Percentiles rank a stretch among this genome's conserved stretches.
Conservation (phyloP, 1,139 yeast genomes). For the Sugiyamaella japonica region DNA sequence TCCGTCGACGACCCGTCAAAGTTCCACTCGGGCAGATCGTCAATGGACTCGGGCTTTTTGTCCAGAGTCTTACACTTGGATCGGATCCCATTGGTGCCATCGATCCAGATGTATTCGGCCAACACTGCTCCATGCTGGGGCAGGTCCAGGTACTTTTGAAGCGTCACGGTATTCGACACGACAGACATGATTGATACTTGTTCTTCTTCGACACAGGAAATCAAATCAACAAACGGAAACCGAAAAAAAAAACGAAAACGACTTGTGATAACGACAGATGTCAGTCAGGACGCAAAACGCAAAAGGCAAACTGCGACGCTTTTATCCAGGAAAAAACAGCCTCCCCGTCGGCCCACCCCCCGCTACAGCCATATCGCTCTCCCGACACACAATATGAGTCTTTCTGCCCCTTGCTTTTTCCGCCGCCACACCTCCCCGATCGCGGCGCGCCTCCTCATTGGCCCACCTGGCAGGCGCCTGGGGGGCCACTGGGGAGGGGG, state of each 20-base stretch:
- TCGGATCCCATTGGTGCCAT: constrained; percentile 87
- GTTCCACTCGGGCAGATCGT: constrained; percentile 98
- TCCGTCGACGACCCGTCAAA: constrained; percentile 98
- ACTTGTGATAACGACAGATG: not conserved
- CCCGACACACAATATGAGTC: too few relatives aligned
- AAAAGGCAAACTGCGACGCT: constrained; percentile 11
- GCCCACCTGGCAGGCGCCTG: too few relatives aligned
- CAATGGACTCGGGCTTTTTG: constrained; percentile 67
- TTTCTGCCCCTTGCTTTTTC: too few relatives aligned
- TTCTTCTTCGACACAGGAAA: not conserved
- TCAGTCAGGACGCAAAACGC: not conserved
- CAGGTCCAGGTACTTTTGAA: constrained; percentile 78
- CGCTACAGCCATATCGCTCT: not conserved
- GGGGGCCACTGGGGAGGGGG: too few relatives aligned
- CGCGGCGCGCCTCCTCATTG: too few relatives aligned
- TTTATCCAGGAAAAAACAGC: constrained; percentile 1
- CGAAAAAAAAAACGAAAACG: not conserved
- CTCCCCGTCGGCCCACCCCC: too few relatives aligned
- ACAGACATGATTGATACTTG: constrained; percentile 17
- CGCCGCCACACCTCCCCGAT: too few relatives aligned
- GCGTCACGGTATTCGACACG: constrained; percentile 40
- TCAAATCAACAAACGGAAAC: not conserved
- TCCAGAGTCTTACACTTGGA: constrained; percentile 88
- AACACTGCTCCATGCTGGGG: constrained; percentile 83
- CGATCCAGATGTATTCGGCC: constrained; percentile 98